phyloP scores from a whole-genome alignment of 1,284 basidiomycete genomes.

The Cutaneotrichosporon curvatum region DNA sequence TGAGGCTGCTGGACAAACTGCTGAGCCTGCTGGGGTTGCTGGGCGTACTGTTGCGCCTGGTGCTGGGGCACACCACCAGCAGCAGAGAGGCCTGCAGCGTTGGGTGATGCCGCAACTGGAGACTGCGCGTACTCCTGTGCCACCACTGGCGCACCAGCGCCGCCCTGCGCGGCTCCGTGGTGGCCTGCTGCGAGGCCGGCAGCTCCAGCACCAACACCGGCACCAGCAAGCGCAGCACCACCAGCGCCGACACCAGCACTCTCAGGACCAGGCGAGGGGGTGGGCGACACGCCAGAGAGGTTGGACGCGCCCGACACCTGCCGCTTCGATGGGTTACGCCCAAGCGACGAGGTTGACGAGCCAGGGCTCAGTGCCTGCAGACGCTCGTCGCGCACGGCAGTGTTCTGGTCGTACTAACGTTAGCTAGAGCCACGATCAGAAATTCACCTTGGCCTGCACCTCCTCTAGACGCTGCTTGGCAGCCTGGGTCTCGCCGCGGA shows the following conservation, averaged over 20 bases:
- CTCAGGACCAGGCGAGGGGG: no score
- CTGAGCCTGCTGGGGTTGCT: no score
- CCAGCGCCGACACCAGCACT: no score
- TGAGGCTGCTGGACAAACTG: background rate
- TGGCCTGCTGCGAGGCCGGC: background rate
- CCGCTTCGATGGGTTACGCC: background rate
- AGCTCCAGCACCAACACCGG: conserved; percentile 2
- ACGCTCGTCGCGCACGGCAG: conserved; percentile 1
- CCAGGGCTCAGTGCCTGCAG: conserved; percentile 12
- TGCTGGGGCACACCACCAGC: background rate
- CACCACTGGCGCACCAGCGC: background rate
- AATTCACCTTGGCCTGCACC: conserved; percentile 21
- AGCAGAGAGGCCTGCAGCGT: no score
- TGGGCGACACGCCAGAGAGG: background rate
- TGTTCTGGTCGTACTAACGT: background rate
- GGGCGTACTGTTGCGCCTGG: background rate
- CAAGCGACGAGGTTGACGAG: conserved; percentile 1
- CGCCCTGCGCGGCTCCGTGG: background rate
- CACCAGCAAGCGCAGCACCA: conserved; percentile 4
- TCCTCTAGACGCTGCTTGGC: conserved; percentile 27
- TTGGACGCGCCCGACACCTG: background rate
- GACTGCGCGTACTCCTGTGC: no score
- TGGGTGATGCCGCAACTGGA: no score
- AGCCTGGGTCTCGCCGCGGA: conserved; percentile 19
- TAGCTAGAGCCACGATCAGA: background rate